Base-by-base conservation (phyloP, 1,284 basidiomycete genomes). In the Ustilago nuda region DNA sequence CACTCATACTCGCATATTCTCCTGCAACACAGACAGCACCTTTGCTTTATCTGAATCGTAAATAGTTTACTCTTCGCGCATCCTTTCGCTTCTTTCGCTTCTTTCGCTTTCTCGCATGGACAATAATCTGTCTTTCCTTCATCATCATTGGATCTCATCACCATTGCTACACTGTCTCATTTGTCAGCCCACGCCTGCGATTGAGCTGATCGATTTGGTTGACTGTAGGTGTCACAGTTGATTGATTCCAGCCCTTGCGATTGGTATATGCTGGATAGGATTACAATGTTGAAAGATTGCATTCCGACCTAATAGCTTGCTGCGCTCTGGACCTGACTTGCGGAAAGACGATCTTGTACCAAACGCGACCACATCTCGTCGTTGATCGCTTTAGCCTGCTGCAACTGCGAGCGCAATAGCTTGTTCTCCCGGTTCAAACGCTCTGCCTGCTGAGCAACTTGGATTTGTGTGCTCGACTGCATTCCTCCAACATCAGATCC, bases 281-380 rank as follows among this genome's bases (percentile, higher is more conserved):
- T 9, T 33, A 43, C 56, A 32, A 45, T 51, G 46, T n/a, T 11
- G 45, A 56, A 61, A 6, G 13, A 56, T 56, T 9, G 19, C 52
- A 12, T 8, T n/a, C 52, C 19, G 11, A 8, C 36, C 11, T 43
- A 70, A 27, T 65, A 36, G 57, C 62, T 66, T 9, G 56, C 48
- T 6, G 27, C 41, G n/a, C 43, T 54, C 51, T 61, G 48, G 35
- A 70, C 60, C 19, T 61, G 61, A 39, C n/a, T 60, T 9, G 63
- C 27, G 9, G 51, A 59, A 13, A 76, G 66, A 15, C 75, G 56
- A 35, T 73, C 61, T 35, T 63, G 66, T 8, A 81, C 79, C 6
- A 82, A 52, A 4, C 66, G 61, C 39, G 70, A 66, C 80, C 80
- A 82, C 76, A 82, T 80, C 30, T 79, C 72, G 50, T 81, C 80